Evolutionary conservation across 805 yeast genomes (phyloP), one percentile per base, ranked within the genome.

Genomic region (Ogataea methylovora): DNA sequence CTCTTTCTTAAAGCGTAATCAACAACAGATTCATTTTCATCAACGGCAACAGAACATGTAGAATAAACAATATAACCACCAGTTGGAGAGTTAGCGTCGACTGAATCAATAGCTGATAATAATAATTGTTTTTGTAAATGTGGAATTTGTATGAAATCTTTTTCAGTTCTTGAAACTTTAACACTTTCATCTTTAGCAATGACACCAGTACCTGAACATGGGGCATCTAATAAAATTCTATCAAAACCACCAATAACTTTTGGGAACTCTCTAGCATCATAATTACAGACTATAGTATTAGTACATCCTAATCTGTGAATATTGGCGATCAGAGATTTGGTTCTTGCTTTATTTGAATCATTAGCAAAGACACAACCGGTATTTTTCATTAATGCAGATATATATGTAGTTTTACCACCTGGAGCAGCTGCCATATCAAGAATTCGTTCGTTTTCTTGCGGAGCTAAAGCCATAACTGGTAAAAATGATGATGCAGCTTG

Each of bases 371-470:
- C 84, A 59, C 90, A 79, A 19, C 99, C 99, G 1, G 98, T 92
- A 61, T 92, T 92, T 56, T 92, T 92, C 97, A 92, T 92, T 64
- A 90, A 61, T 1, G 99, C 97, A 24, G 95, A 77, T 34, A 90
- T 76, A 57, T 86, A 88, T 2, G 98, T 90, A 15, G 97, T 86
- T 57, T 90, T 90, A 63, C 98, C 98, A 67, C 98, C 98, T 45
- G 98, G 98, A 20, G 98, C 97, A 40, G 98, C 94, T 31, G 98
- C 97, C 99, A 92, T 92, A 65, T 92, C 99, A 43, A 92, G 68
- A 27, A 92, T 71, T 53, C 98, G 81, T 66, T 92, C 99, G 55
- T 84, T 79, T 61, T 87, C 97, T 58, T 87, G 94, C n/a, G 99
- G 98, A 42, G 79, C 90, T 48, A 92, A 67, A 1, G 99, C 99